phyloP scores from a whole-genome alignment of 768 basidiomycete genomes.

The Mycena chlorophos region DNA sequence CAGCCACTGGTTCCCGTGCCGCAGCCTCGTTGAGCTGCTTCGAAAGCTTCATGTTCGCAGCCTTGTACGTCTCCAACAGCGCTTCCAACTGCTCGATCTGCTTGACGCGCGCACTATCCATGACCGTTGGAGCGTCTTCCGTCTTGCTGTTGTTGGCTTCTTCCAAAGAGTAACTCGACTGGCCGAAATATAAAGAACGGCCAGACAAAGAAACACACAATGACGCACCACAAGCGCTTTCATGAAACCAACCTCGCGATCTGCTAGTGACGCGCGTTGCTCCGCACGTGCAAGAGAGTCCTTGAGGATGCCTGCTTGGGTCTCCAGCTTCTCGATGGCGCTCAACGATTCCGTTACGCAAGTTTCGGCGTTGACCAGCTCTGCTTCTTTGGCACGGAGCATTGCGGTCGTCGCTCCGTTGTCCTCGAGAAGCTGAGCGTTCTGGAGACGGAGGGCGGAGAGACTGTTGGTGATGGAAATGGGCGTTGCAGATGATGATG shows the following conservation, averaged over 20 bases:
- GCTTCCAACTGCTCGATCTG: slow-evolving; percentile 56
- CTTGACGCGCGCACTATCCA: slow-evolving; percentile 41
- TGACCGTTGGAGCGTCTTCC: slow-evolving; percentile 19
- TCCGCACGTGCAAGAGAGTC: slow-evolving; percentile 37
- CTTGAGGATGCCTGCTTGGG: slow-evolving; percentile 39
- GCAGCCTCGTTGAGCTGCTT: slow-evolving; percentile 44
- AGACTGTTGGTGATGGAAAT: slow-evolving; percentile 59
- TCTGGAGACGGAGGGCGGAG: slow-evolving; percentile 57
- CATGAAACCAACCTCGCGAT: slow-evolving; percentile 67
- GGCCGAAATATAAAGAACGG: background rate
- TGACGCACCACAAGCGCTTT: slow-evolving; percentile 61
- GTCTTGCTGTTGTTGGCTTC: slow-evolving; percentile 41
- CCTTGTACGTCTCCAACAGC: slow-evolving; percentile 57
- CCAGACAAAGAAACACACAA: background rate
- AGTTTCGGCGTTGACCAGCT: slow-evolving; percentile 43
- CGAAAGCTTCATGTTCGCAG: slow-evolving; percentile 44
- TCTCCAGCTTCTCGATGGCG: slow-evolving; percentile 34
- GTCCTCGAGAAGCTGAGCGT: slow-evolving; percentile 67
- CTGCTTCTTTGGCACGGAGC: slow-evolving; percentile 53
- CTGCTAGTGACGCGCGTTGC: slow-evolving; percentile 35
- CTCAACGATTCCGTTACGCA: slow-evolving; percentile 39
- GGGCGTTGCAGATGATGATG: slow-evolving; percentile 47
- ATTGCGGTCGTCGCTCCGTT: slow-evolving; percentile 58
- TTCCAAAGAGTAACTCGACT: slow-evolving; percentile 69
- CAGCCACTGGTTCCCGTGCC: slow-evolving; percentile 38